Evolutionary conservation across 2,329 filamentous ascomycete species (phyloP), one percentile per base, ranked within the genome.

Genomic region (Cladophialophora yegresii): DNA sequence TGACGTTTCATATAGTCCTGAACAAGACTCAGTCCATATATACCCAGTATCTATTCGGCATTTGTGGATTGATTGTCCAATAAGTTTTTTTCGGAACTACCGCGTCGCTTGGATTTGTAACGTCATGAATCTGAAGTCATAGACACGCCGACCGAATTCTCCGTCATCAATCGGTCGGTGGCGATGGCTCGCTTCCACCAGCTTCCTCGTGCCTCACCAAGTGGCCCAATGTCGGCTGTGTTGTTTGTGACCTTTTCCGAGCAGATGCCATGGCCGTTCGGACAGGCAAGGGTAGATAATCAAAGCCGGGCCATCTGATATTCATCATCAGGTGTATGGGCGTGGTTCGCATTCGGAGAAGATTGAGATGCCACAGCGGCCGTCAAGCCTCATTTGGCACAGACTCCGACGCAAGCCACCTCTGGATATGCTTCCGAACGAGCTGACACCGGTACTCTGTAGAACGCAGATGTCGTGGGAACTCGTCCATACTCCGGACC

Each of bases 101-200:
- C 20, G 47, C 47, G 22, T 50, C 23, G 47, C 20, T 12, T 12
- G 8, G 47, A 50, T 28, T 26, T 26, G 47, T 26, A 23, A 50
- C 47, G 47, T 50, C 47, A 50, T 50, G 47, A 50, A 26, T n/a
- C 47, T 26, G 20, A 50, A 50, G 10, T 50, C 47, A 26, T 23
- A 23, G 22, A 26, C 23, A 43, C 13, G 47, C 47, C 47, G 47
- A 26, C 22, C 47, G 22, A 50, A 26, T 10, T 7, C 22, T 26
- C 47, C 22, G 47, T 26, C 47, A 49, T 16, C 45, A 49, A n/a
- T 49, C 23, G 45, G 9, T 49, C n/a, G 22, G n/a, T 49, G 45
- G 22, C 10, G 32, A 36, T 36, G 32, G 10, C 10, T 4, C 6
- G 33, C 33, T 16, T 3, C 33, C 36, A 40, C 36, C 13, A 40